Base-by-base conservation (phyloP, 2,329 filamentous ascomycete species). In the Aspergillaceae sp. region DNA sequence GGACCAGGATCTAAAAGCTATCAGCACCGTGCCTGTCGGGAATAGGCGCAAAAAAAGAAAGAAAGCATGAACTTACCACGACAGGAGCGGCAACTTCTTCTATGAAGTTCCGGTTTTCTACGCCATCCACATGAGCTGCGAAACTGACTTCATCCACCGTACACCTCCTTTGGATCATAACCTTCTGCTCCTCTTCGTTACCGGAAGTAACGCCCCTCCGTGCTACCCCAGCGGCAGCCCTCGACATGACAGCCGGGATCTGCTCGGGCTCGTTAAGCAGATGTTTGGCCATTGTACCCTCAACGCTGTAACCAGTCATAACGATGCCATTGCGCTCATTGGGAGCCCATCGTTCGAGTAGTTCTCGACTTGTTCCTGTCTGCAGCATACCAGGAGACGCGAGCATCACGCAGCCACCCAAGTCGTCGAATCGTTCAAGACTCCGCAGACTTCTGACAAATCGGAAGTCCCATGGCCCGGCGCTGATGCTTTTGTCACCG, bases 331-430 rank as follows among this genome's bases (percentile, higher is more conserved):
- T 98, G 66, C 92, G 90, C 52, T 92, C 86, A 67, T 87, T 94
- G 0, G 92, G 92, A 1, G 91, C 91, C 92, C 92, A 98, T 57
- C 91, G 75, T 71, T 98, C 92, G 4, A 98, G 77, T 7, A 98
- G 74, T 63, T 96, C 88, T 63, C 92, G 78, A 59, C 89, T 95
- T 11, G 95, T 91, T 43, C 92, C 92, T 47, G 91, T 97, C 63
- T 98, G 91, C 56, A 98, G 75, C 92, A 98, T 97, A 82, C 92
- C 92, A 0, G 92, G 92, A 57, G 87, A 94, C 4, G 92, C 92
- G 45, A 98, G 81, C 87, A 98, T 97, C 45, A 98, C 90, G 63
- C 92, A 97, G 5, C 87, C 83, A 38, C 91, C 92, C 7, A 96
- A 80, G 67, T 98, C 92, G 59, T 98, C 92, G 61, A 98, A 98